A percentile compares a stretch with the other conserved stretches of the same genome.
Conservation (phyloP, 305 asterid species). For the Fraxinus nigra region DNA sequence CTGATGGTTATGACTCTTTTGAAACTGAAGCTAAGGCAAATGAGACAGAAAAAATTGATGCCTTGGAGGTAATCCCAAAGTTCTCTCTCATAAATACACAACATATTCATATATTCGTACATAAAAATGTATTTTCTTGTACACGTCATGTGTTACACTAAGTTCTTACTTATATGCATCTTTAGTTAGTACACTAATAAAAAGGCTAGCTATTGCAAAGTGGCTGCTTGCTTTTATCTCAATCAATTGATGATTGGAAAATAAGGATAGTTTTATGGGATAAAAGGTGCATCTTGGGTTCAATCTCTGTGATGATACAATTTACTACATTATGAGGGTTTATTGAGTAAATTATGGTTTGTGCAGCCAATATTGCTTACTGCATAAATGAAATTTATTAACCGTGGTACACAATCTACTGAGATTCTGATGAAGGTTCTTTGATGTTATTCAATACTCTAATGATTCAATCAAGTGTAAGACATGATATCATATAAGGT, state of each 20-base stretch:
- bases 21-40: conserved; percentile 66
- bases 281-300: conserved; percentile 9
- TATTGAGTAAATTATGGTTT: not conserved
- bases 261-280: not conserved
- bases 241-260: not conserved
- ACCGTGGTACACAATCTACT: not conserved
- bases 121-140: not conserved
- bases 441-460: not conserved
- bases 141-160: conserved; percentile 2
- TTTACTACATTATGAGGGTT: not conserved
- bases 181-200: not conserved
- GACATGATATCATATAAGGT: not conserved
- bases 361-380: not conserved
- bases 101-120: not conserved
- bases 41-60: conserved; percentile 78
- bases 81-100: conserved; percentile 11
- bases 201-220: conserved; percentile 11
- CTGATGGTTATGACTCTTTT: conserved; percentile 53
- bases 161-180: not conserved
- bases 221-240: conserved; percentile 6
- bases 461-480: not conserved
- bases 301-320: not conserved
- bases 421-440: not conserved
- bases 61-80: conserved; percentile 71
- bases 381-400: not conserved